Conservation (phyloP, 805 yeast genomes). For the Jamesozyma piceae region DNA sequence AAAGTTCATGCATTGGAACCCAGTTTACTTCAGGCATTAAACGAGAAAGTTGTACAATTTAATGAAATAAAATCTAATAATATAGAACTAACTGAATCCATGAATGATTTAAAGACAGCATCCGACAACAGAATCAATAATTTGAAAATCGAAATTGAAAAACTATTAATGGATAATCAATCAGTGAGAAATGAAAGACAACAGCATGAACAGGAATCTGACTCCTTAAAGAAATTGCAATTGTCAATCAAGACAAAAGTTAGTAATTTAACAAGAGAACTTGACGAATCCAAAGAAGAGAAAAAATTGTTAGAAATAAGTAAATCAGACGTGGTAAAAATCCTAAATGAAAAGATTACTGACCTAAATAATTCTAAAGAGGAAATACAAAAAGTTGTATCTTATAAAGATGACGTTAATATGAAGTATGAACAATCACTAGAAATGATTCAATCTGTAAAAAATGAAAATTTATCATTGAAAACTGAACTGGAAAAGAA, state of each 20-base stretch:
- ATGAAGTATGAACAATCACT: constrained; percentile 32
- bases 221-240: constrained; percentile 12
- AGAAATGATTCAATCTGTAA: constrained; percentile 27
- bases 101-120: neutral
- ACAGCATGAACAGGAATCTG: constrained; percentile 15
- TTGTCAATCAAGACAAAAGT: constrained; percentile 6
- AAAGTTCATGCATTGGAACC: neutral
- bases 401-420: constrained; percentile 33
- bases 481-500: constrained; percentile 32
- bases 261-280: constrained; percentile 4
- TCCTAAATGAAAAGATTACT: constrained; percentile 24
- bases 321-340: constrained; percentile 19
- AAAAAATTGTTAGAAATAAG: constrained; percentile 12
- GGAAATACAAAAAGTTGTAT: constrained; percentile 13
- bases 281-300: constrained; percentile 8
- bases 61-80: neutral
- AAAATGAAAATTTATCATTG: constrained; percentile 23
- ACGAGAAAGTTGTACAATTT: neutral
- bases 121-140: constrained; percentile 25
- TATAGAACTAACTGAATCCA: neutral
- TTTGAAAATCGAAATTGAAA: constrained; percentile 25
- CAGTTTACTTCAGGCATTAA: neutral
- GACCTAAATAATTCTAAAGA: constrained; percentile 10
- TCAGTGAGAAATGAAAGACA: constrained; percentile 16
- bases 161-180: constrained; percentile 17